Percentiles rank a stretch among this genome's conserved stretches.
Evolutionary conservation across 2,329 filamentous ascomycete species (phyloP).

Genomic region (Ascochyta viciae-villosae): DNA sequence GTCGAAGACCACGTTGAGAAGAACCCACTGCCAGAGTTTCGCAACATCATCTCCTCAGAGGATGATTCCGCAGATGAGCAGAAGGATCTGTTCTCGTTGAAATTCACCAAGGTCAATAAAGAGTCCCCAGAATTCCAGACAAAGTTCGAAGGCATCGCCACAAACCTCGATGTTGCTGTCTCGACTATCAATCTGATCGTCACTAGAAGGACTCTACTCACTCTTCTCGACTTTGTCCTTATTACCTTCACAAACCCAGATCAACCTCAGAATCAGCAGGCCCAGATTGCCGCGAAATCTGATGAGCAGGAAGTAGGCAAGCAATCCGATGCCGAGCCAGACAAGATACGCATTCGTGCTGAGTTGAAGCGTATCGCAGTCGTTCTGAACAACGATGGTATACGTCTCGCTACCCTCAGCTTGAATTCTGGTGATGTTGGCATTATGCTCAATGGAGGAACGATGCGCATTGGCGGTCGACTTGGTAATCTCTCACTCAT

Average conservation of each 20-base stretch:
- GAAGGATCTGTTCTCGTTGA: conserved; percentile 84
- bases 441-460: conserved; percentile 83
- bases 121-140: conserved; percentile 92
- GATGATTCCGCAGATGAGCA: conserved; percentile 72
- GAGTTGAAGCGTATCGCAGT: conserved; percentile 92
- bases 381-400: conserved; percentile 97
- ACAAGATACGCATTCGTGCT: conserved; percentile 91
- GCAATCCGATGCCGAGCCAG: conserved; percentile 56
- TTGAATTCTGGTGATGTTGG: conserved; percentile 92
- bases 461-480: conserved; percentile 85
- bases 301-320: conserved; percentile 47
- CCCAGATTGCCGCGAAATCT: conserved; percentile 38
- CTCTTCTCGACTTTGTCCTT: conserved; percentile 90
- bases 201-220: conserved; percentile 89
- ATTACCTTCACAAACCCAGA: conserved; percentile 81
- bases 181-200: conserved; percentile 97
- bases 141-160: conserved; percentile 91
- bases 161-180: conserved; percentile 86
- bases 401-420: conserved; percentile 88
- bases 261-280: conserved; percentile 51
- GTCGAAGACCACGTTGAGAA: conserved; percentile 95
- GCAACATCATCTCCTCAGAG: conserved; percentile 95
- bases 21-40: conserved; percentile 87
- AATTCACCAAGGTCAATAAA: conserved; percentile 87
- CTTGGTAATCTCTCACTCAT: conserved; percentile 88